Conservation (phyloP, 2,329 filamentous ascomycete species). For the Fusarium anthophilum region DNA sequence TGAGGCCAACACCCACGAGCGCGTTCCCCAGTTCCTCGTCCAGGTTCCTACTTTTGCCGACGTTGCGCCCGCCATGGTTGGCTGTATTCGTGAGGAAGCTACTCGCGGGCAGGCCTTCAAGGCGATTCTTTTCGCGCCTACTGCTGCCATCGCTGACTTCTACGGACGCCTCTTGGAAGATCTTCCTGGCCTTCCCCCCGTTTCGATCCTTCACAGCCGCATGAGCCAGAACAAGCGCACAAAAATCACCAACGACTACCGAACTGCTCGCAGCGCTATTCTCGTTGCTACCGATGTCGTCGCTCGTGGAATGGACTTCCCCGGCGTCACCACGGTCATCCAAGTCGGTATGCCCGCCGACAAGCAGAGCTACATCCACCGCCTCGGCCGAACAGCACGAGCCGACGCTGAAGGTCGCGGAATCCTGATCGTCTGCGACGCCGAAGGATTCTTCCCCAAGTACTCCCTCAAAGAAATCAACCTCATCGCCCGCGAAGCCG, state of each 20-base stretch:
- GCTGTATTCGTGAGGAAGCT: slow-evolving; percentile 61
- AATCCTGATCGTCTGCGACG: slow-evolving; percentile 64
- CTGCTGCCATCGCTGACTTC: slow-evolving; percentile 61
- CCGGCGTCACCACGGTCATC: slow-evolving; percentile 73
- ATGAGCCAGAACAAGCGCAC: slow-evolving; percentile 61
- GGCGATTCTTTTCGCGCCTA: slow-evolving; percentile 82
- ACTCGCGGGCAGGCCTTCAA: slow-evolving; percentile 70
- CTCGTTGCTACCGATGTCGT: slow-evolving; percentile 77
- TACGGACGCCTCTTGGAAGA: slow-evolving; percentile 57
- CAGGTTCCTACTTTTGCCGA: slow-evolving; percentile 75
- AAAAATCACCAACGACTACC: slow-evolving; percentile 70
- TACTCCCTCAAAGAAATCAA: slow-evolving; percentile 63
- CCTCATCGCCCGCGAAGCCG: slow-evolving; percentile 57
- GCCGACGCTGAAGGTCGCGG: slow-evolving; percentile 72
- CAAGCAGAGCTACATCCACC: slow-evolving; percentile 73
- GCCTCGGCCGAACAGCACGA: slow-evolving; percentile 72
- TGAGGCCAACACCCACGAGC: slow-evolving; percentile 79
- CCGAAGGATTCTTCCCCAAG: slow-evolving; percentile 61
- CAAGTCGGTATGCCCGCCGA: slow-evolving; percentile 69
- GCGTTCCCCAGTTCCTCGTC: slow-evolving; percentile 78
- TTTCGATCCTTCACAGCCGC: slow-evolving; percentile 60
- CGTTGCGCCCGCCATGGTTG: slow-evolving; percentile 67
- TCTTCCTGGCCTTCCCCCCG: slow-evolving; percentile 53
- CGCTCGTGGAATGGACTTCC: slow-evolving; percentile 78
- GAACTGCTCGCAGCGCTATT: slow-evolving; percentile 60